These are phyloP conservation scores for Plasmodium reichenowi DNA, from an alignment of 169 alveolate species.

Conservation along the genomic window DNA sequence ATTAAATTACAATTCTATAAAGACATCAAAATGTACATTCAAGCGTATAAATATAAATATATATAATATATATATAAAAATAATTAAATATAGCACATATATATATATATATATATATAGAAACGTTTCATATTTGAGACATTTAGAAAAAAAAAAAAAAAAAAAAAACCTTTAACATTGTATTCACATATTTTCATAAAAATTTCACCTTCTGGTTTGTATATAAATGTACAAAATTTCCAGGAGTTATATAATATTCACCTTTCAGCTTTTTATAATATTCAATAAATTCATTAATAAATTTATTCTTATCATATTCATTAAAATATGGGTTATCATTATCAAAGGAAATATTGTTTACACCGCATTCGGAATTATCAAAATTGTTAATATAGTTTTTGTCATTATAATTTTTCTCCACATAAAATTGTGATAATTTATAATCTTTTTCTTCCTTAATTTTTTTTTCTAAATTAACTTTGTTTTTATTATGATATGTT, in stretches of 20 bases:
- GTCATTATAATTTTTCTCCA: conserved; percentile 12
- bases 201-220: too few species aligned
- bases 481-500: conserved; percentile 1
- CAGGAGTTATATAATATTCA: background rate
- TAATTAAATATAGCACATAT: too few species aligned
- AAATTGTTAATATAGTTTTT: background rate
- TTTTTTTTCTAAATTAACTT: conserved; percentile 1
- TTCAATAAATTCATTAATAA: conserved; percentile 24
- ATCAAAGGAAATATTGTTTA: background rate
- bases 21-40: too few species aligned
- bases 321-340: background rate
- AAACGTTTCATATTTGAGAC: too few species aligned
- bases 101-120: too few species aligned
- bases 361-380: background rate
- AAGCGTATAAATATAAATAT: too few species aligned
- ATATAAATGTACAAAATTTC: too few species aligned
- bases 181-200: too few species aligned
- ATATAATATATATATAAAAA: too few species aligned
- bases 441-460: background rate
- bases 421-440: background rate
- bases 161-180: too few species aligned
- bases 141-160: too few species aligned
- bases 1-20: too few species aligned
- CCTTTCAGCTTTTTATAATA: conserved; percentile 25
- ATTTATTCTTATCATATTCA: conserved; percentile 17